A percentile compares a stretch with the other conserved stretches of the same genome.
Evolutionary conservation across 805 yeast genomes (phyloP).

Genomic region (Metschnikowia lachancei): DNA sequence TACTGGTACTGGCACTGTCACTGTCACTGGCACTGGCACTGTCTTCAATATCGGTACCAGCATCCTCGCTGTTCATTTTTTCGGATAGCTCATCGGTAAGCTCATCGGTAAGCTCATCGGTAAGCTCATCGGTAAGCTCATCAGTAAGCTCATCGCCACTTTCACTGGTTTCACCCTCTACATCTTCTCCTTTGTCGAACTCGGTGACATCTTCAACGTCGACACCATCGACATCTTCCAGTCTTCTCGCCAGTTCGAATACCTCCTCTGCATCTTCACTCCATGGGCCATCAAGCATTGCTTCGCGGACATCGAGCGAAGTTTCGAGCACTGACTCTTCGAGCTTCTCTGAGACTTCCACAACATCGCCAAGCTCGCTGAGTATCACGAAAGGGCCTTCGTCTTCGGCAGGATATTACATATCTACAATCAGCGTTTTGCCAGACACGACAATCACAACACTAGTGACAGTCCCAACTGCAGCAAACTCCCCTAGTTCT

Average conservation of each 20-base stretch:
- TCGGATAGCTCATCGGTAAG: too few relatives aligned
- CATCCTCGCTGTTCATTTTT: too few relatives aligned
- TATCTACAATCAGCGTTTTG: slow-evolving; percentile 22
- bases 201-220: background rate
- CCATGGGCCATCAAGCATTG: background rate
- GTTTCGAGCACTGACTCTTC: background rate
- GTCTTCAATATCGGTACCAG: too few relatives aligned
- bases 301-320: slow-evolving; percentile 6
- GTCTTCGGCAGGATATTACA: slow-evolving; percentile 10
- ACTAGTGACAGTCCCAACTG: slow-evolving; percentile 38
- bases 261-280: background rate
- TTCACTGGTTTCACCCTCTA: background rate
- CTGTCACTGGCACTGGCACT: too few relatives aligned
- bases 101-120: background rate
- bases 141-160: background rate
- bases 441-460: slow-evolving; percentile 43
- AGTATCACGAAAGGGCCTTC: slow-evolving; percentile 9
- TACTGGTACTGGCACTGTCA: too few relatives aligned
- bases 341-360: background rate
- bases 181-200: background rate
- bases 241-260: background rate
- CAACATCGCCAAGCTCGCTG: background rate
- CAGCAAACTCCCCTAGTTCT: slow-evolving; percentile 18
- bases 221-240: background rate
- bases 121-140: background rate